These are phyloP conservation scores for Theileria luwenshuni DNA, from an alignment of 169 alveolate genomes.

Conservation along the genomic window DNA sequence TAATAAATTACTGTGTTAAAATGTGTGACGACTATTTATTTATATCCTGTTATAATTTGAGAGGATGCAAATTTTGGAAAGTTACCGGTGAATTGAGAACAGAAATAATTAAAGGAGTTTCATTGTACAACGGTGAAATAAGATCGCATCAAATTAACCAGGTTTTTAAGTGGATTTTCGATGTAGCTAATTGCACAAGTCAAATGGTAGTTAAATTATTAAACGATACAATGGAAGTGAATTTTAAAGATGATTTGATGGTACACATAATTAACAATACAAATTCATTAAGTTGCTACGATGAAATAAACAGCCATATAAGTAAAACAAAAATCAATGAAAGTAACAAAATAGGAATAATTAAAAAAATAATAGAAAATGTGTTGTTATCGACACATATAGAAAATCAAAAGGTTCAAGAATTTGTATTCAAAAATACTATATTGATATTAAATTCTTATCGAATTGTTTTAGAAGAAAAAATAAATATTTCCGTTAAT, in stretches of 20 bases:
- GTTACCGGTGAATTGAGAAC: constrained; percentile 18
- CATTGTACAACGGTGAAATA: neutral
- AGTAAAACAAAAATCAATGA: neutral
- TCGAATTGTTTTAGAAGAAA: no score
- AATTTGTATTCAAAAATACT: constrained; percentile 1
- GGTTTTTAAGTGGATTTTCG: constrained; percentile 4
- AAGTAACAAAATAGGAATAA: neutral
- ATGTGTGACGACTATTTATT: no score
- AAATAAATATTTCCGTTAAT: neutral
- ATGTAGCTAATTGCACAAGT: neutral
- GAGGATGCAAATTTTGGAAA: constrained; percentile 48
- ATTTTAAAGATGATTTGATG: neutral
- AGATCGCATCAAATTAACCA: neutral
- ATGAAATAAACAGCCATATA: neutral
- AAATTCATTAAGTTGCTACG: constrained; percentile 9
- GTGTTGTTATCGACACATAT: neutral
- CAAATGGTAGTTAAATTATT: neutral
- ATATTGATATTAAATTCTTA: no score
- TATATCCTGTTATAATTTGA: no score
- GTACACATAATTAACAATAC: neutral
- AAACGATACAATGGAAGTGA: neutral
- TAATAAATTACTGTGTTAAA: no score
- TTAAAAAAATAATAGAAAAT: constrained; percentile 1
- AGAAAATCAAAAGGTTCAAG: neutral
- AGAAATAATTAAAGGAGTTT: constrained; percentile 14